A percentile compares a stretch with the other conserved stretches of the same genome.
Evolutionary conservation across 2,329 filamentous ascomycete species (phyloP).

Genomic region (Scedosporium boydii): DNA sequence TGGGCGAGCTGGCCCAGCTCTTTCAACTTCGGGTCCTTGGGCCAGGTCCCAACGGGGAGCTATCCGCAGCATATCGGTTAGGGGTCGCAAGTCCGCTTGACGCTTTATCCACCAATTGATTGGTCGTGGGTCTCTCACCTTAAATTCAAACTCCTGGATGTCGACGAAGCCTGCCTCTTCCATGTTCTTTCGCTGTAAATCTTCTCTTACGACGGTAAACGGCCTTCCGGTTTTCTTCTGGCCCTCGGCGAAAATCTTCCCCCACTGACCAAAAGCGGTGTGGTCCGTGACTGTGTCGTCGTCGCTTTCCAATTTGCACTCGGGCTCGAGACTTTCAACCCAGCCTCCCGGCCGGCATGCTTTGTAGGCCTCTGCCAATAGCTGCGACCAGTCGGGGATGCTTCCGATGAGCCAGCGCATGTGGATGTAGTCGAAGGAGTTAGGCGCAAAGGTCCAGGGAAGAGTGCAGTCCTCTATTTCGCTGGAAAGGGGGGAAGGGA

Average conservation of each 20-base stretch:
- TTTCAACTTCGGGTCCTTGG: conserved; percentile 19
- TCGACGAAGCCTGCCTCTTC: conserved; percentile 10
- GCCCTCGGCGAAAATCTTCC: conserved; percentile 8
- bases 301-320: neutral
- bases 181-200: conserved; percentile 9
- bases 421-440: conserved; percentile 50
- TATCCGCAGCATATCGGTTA: neutral
- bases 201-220: conserved; percentile 3
- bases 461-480: conserved; percentile 23
- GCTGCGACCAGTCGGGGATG: conserved; percentile 43
- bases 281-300: neutral
- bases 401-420: conserved; percentile 46
- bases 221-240: conserved; percentile 1
- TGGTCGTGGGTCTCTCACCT: conserved; percentile 1
- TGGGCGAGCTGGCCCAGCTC: conserved; percentile 16
- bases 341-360: conserved; percentile 10
- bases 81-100: neutral
- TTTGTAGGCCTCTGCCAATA: conserved; percentile 19
- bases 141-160: conserved; percentile 6
- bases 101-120: neutral
- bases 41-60: conserved; percentile 16
- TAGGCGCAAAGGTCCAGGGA: conserved; percentile 33
- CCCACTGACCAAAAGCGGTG: conserved; percentile 7
- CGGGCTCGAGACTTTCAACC: conserved; percentile 9
- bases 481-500: neutral